Percentiles rank a stretch among this genome's conserved stretches.
Conservation (phyloP, 2,329 filamentous ascomycete genomes). For the Apiospora hydei region DNA sequence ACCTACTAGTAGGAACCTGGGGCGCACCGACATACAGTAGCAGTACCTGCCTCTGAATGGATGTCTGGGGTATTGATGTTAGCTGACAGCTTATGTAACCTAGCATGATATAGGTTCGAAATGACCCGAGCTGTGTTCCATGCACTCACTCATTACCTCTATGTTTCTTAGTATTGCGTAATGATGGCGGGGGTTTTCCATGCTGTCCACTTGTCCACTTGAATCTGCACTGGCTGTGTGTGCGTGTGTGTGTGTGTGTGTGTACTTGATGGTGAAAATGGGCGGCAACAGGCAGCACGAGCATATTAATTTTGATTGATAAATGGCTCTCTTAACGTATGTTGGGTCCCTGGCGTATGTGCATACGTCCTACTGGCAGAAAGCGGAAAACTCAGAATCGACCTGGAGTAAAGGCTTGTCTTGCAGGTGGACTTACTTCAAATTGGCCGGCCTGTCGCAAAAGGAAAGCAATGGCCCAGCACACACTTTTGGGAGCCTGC, state of each 20-base stretch:
- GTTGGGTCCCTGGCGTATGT: not conserved
- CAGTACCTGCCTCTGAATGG: too few species aligned
- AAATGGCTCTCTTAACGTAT: not conserved
- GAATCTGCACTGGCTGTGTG: too few species aligned
- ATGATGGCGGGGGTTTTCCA: too few species aligned
- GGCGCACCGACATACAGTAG: too few species aligned
- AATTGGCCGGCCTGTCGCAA: not conserved
- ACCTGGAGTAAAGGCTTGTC: not conserved
- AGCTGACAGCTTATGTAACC: not conserved
- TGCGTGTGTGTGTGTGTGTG: too few species aligned
- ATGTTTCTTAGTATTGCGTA: too few species aligned
- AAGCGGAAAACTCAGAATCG: not conserved
- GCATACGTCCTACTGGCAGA: not conserved
- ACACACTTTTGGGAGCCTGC: slow-evolving; percentile 7
- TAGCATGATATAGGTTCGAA: not conserved
- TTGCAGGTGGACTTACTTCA: not conserved
- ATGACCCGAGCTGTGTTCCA: not conserved
- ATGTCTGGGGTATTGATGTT: not conserved
- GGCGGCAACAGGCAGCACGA: too few species aligned
- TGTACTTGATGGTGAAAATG: too few species aligned
- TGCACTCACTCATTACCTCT: too few species aligned
- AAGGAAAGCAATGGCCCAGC: slow-evolving; percentile 8
- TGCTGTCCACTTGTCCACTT: too few species aligned
- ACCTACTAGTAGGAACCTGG: not conserved
- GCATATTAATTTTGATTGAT: not conserved